Conservation (phyloP, 352 stramenopile genomes). For the Pythium dissotocum region DNA sequence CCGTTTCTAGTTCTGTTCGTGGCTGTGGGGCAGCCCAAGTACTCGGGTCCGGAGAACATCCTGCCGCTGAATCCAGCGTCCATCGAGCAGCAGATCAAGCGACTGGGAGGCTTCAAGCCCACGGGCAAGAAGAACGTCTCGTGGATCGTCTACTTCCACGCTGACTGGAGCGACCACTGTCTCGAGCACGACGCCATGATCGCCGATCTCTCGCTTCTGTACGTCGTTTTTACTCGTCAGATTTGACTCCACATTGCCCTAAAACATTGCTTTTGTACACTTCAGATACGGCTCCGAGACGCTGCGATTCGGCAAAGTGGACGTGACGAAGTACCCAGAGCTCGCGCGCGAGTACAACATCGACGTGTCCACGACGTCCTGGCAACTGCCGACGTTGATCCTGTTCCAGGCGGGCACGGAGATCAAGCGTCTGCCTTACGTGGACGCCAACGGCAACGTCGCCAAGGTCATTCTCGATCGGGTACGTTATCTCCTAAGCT, state of each 20-base stretch:
- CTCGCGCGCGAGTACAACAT: constrained; percentile 62
- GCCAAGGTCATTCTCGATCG: constrained; percentile 63
- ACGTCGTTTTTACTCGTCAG: background rate
- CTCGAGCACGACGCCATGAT: constrained; percentile 75
- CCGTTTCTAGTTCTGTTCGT: constrained; percentile 56
- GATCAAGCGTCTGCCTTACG: constrained; percentile 50
- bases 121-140: constrained; percentile 33
- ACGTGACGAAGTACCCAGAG: constrained; percentile 66
- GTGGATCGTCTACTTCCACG: constrained; percentile 76
- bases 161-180: constrained; percentile 76
- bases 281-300: constrained; percentile 47
- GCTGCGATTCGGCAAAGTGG: constrained; percentile 65
- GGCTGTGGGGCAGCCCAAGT: constrained; percentile 60
- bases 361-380: constrained; percentile 60
- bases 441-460: constrained; percentile 56
- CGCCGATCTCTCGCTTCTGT: constrained; percentile 68
- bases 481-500: constrained; percentile 24
- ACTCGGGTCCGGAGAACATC: constrained; percentile 59
- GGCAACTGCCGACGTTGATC: constrained; percentile 70
- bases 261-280: background rate
- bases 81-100: constrained; percentile 52
- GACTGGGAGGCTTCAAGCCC: constrained; percentile 28
- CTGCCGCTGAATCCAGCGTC: constrained; percentile 43
- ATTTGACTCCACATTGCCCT: background rate
- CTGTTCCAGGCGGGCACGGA: constrained; percentile 71